A percentile compares a stretch with the other conserved stretches of the same genome.
These are phyloP conservation scores for Stevia rebaudiana DNA, from an alignment of 140 eudicot genomes.

Conservation along the genomic window DNA sequence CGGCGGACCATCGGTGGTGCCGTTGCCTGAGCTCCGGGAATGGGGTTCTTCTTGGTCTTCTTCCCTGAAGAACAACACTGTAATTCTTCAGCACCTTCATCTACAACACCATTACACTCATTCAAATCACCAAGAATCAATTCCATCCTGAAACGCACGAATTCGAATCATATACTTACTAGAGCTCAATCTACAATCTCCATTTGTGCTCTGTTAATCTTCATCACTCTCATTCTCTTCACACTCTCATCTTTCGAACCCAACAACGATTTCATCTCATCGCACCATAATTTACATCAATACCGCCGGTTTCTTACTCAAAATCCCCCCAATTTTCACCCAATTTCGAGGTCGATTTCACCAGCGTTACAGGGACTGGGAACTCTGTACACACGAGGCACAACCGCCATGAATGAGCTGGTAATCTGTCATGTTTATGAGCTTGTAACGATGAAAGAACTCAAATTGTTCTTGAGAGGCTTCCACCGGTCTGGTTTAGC, in stretches of 20 bases:
- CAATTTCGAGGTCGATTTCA: neutral
- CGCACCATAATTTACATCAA: slow-evolving; percentile 14
- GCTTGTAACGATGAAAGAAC: slow-evolving; percentile 27
- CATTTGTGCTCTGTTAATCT: slow-evolving; percentile 56
- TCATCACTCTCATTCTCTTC: slow-evolving; percentile 61
- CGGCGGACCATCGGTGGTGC: neutral
- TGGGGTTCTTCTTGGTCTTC: slow-evolving; percentile 71
- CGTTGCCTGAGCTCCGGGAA: slow-evolving; percentile 31
- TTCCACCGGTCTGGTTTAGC: slow-evolving; percentile 38
- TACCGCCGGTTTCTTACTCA: slow-evolving; percentile 19
- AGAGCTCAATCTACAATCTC: slow-evolving; percentile 81
- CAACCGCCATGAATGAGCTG: slow-evolving; percentile 55
- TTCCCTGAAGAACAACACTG: slow-evolving; percentile 51
- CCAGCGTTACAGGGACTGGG: slow-evolving; percentile 81
- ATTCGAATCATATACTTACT: slow-evolving; percentile 41
- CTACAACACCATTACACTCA: slow-evolving; percentile 8
- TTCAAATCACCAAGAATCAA: slow-evolving; percentile 12
- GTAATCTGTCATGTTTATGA: slow-evolving; percentile 55
- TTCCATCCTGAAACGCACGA: slow-evolving; percentile 36
- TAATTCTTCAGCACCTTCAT: slow-evolving; percentile 17
- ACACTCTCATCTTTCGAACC: slow-evolving; percentile 82
- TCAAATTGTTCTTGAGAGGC: slow-evolving; percentile 28
- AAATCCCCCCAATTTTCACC: neutral
- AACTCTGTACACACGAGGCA: slow-evolving; percentile 54
- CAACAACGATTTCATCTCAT: slow-evolving; percentile 26